These are phyloP conservation scores for Cystoderma amianthinum DNA, from an alignment of 768 basidiomycete species.

Conservation along the genomic window DNA sequence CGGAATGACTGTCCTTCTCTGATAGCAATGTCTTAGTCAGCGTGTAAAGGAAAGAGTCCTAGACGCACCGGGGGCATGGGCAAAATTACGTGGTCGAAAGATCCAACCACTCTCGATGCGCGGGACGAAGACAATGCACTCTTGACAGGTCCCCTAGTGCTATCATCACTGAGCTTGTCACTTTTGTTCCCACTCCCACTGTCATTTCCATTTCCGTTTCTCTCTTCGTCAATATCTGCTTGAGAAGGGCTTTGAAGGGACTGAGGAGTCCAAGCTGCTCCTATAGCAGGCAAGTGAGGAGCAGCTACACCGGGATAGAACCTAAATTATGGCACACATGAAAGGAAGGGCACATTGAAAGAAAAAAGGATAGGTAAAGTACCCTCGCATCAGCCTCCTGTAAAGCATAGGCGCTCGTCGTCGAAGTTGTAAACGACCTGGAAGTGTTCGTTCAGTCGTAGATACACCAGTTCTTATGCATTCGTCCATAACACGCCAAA, in stretches of 20 bases:
- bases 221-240: conserved; percentile 2
- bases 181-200: conserved; percentile 2
- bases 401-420: conserved; percentile 88
- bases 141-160: too few species aligned
- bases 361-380: conserved; percentile 7
- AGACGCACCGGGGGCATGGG: conserved; percentile 75
- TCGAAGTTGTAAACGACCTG: conserved; percentile 75
- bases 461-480: conserved; percentile 87
- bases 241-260: conserved; percentile 10
- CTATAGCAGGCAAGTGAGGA: conserved; percentile 23
- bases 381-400: conserved; percentile 87
- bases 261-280: conserved; percentile 13
- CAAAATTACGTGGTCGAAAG: conserved; percentile 71
- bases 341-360: background rate
- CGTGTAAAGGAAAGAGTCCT: background rate
- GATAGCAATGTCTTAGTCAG: too few species aligned
- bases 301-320: conserved; percentile 43
- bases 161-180: background rate
- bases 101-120: conserved; percentile 54
- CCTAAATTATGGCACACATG: conserved; percentile 11
- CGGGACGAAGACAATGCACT: conserved; percentile 16
- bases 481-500: conserved; percentile 91
- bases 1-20: conserved; percentile 85
- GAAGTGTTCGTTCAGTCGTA: conserved; percentile 69
- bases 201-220: conserved; percentile 5